These are phyloP conservation scores for Sonneratia alba DNA, from an alignment of 345 rosid species.

Conservation along the genomic window DNA sequence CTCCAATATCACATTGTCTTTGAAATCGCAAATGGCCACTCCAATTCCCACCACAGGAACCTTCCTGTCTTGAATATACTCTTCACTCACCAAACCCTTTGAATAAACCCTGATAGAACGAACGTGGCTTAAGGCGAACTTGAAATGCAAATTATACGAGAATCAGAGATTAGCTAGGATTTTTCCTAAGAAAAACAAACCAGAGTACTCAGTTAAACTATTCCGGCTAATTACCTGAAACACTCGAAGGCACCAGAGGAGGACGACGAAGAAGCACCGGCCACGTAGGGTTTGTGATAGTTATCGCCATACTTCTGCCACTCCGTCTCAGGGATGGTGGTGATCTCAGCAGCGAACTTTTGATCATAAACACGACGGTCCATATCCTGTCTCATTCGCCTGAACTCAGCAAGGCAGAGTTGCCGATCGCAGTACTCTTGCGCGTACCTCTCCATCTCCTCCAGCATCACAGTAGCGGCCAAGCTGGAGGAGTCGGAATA, in stretches of 20 bases:
- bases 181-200: neutral
- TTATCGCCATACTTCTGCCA: conserved; percentile 24
- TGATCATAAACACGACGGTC: conserved; percentile 28
- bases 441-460: conserved; percentile 35
- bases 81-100: conserved; percentile 28
- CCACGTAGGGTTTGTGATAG: conserved; percentile 21
- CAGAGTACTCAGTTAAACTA: neutral
- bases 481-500: conserved; percentile 10
- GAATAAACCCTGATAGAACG: conserved; percentile 16
- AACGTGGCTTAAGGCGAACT: neutral
- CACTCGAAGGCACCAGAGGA: neutral
- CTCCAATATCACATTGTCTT: conserved; percentile 20
- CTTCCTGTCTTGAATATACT: conserved; percentile 17
- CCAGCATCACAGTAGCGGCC: conserved; percentile 18
- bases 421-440: conserved; percentile 41
- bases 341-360: conserved; percentile 22
- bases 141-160: neutral
- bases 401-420: conserved; percentile 18
- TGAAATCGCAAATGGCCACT: conserved; percentile 26
- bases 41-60: conserved; percentile 20
- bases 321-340: conserved; percentile 15
- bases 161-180: too few species aligned
- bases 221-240: neutral
- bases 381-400: conserved; percentile 17
- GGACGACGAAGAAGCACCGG: conserved; percentile 2